Conservation (phyloP, 2,329 filamentous ascomycete genomes). For the Aspergillus neotritici region DNA sequence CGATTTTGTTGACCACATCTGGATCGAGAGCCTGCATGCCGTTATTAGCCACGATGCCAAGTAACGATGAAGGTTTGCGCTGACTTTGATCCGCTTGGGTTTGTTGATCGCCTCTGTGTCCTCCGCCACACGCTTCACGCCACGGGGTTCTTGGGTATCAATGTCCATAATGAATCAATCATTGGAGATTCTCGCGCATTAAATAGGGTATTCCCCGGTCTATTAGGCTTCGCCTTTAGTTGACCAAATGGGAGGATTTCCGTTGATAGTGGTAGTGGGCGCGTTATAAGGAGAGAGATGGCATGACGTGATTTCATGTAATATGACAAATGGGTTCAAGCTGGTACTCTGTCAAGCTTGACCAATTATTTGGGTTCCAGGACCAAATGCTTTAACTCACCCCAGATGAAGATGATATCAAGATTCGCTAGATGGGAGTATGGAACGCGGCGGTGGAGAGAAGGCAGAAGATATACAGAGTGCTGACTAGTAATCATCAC, state of each 20-base stretch:
- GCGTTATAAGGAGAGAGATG: too few species aligned
- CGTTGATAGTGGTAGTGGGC: too few species aligned
- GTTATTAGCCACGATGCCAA: constrained; percentile 11
- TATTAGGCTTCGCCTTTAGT: too few species aligned
- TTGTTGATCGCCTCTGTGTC: constrained; percentile 35
- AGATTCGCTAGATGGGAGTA: neutral
- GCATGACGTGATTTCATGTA: too few species aligned
- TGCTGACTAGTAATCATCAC: too few species aligned
- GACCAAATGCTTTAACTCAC: neutral
- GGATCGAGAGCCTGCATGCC: constrained; percentile 69
- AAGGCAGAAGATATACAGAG: neutral
- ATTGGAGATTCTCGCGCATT: too few species aligned
- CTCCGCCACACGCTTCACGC: constrained; percentile 48
- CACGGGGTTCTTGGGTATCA: constrained; percentile 33
- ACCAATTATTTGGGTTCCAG: neutral
- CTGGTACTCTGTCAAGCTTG: constrained; percentile 3
- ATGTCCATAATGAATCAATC: constrained; percentile 35
- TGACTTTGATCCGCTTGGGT: constrained; percentile 46
- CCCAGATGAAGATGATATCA: neutral
- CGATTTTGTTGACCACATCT: constrained; percentile 97
- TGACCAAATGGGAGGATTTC: too few species aligned
- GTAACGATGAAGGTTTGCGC: neutral
- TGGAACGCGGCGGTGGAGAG: neutral
- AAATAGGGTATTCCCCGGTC: too few species aligned
- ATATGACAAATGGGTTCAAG: too few species aligned